Evolutionary conservation across 805 yeast genomes (phyloP), one percentile per base, ranked within the genome.

Genomic region (Ogataea polymorpha): DNA sequence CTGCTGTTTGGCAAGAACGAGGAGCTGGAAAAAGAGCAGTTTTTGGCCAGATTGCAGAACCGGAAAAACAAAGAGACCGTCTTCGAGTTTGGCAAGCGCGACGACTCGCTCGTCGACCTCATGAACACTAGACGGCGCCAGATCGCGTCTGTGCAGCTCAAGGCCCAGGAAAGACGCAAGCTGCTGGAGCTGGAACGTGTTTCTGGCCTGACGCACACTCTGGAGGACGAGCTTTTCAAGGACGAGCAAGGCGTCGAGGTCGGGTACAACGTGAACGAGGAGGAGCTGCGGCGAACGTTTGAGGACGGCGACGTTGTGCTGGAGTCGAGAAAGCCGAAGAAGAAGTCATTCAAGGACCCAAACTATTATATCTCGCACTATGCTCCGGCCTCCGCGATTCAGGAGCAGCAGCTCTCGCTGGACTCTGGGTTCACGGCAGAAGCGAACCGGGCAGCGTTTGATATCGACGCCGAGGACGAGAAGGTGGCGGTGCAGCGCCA

Each of bases 91-190:
- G 77, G 80, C 46, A 78, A 81, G 55, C 74, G 71, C 37, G 86
- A 81, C 50, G 82, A 82, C 49, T 75, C 80, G 36, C 71, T 88
- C 58, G 82, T 86, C 28, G 82, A 82, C 39, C 71, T 93, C 58
- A 93, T 93, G 99, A 74, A 80, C 48, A 79, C 80, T 45, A 73
- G 98, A 70, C 74, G 99, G 61, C 74, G 72, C 45, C 96, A 90
- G 60, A 72, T 91, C 42, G 96, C 95, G 0, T 63, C 53, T 9
- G 79, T 90, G 37, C 96, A 90, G 62, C 71, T 80, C 51, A 76
- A 82, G 51, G 89, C 95, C 0, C 71, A 69, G 46, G 95, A 89
- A 59, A 73, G 82, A 54, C 71, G 72, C 53, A 83, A 79, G 34
- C 62, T 86, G 38, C 59, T 82, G 30, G 90, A 82, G 49, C 79